phyloP scores from a whole-genome alignment of 2,329 filamentous ascomycete genomes.

The Colletotrichum sojae region DNA sequence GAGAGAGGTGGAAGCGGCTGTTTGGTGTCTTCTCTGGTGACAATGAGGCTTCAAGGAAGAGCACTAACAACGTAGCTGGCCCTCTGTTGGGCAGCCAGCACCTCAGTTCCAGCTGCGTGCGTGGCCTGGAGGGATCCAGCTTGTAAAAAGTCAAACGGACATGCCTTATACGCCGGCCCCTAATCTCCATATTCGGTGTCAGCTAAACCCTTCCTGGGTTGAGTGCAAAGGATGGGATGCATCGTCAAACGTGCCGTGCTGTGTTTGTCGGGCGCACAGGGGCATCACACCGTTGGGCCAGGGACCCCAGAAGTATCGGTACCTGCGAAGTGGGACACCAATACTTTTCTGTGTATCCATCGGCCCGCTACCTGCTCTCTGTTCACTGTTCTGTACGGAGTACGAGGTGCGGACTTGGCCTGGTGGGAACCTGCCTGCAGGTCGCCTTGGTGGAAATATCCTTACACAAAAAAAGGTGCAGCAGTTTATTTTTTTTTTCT shows the following conservation, averaged over 20 bases:
- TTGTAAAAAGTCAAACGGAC: constrained; percentile 17
- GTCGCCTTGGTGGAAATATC: constrained; percentile 23
- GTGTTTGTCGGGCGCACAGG: constrained; percentile 29
- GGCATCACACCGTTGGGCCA: constrained; percentile 11
- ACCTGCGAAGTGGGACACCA: constrained; percentile 24
- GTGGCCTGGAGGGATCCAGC: constrained; percentile 36
- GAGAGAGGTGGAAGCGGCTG: background rate
- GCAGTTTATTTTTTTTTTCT: background rate
- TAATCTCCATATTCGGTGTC: too few relatives aligned
- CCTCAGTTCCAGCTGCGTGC: constrained; percentile 14
- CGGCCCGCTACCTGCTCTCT: constrained; percentile 13
- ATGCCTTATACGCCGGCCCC: too few relatives aligned
- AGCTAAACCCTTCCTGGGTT: too few relatives aligned
- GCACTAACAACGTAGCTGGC: too few relatives aligned
- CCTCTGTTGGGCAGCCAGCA: background rate
- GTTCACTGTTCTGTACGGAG: constrained; percentile 9
- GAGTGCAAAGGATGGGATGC: too few relatives aligned
- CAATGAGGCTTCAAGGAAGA: background rate
- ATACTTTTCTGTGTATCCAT: constrained; percentile 14
- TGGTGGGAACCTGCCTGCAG: constrained; percentile 36
- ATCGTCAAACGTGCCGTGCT: background rate
- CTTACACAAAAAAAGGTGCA: background rate
- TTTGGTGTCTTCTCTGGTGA: background rate
- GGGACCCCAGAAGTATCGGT: constrained; percentile 34
- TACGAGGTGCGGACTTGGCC: constrained; percentile 24